These are phyloP conservation scores for Yarrowia bubula DNA, from an alignment of 805 yeast genomes.

Conservation along the genomic window DNA sequence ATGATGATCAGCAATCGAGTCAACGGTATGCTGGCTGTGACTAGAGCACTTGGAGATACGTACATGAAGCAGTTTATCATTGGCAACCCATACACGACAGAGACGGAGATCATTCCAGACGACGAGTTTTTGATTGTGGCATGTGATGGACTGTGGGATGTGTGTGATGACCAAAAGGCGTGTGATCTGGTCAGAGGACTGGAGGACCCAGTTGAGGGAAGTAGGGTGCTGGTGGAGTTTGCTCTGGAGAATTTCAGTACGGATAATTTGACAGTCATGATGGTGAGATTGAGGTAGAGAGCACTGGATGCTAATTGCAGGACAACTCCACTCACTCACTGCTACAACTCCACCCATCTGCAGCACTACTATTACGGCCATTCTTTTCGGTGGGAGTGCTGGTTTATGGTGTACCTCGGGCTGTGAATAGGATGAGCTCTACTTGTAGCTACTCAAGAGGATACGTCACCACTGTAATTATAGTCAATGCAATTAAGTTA, in stretches of 20 bases:
- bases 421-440: too few species aligned
- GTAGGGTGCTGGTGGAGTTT: slow-evolving; percentile 60
- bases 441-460: too few species aligned
- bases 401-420: too few species aligned
- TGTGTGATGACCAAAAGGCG: slow-evolving; percentile 79
- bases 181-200: slow-evolving; percentile 63
- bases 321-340: too few species aligned
- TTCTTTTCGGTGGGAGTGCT: too few species aligned
- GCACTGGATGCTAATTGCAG: too few species aligned
- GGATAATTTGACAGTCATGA: slow-evolving; percentile 93
- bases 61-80: slow-evolving; percentile 86
- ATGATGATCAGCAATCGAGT: slow-evolving; percentile 85
- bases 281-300: slow-evolving; percentile 53
- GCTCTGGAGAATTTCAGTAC: slow-evolving; percentile 81
- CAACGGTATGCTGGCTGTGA: slow-evolving; percentile 92
- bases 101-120: slow-evolving; percentile 62
- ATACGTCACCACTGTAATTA: neutral
- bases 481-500: neutral
- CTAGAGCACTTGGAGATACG: slow-evolving; percentile 90
- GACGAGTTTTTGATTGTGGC: slow-evolving; percentile 87
- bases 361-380: too few species aligned
- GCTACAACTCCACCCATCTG: too few species aligned
- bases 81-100: slow-evolving; percentile 89
- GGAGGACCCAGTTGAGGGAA: slow-evolving; percentile 61
- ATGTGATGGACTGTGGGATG: slow-evolving; percentile 98